phyloP scores from a whole-genome alignment of 768 basidiomycete genomes.

The Phylloporus arenicola region DNA sequence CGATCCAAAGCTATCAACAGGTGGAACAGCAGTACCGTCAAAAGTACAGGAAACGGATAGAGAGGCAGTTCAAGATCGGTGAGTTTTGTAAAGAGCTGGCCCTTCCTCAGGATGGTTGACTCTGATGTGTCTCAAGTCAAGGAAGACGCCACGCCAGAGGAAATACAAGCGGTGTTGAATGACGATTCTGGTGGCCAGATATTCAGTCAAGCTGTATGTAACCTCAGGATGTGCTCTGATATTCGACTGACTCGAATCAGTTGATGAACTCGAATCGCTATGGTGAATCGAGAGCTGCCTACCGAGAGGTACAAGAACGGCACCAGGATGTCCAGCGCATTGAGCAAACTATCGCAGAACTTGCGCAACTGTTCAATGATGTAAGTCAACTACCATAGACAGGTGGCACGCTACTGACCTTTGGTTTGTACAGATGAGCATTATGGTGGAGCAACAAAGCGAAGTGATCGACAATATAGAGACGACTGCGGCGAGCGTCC shows the following conservation, averaged over 20 bases:
- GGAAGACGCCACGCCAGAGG: slow-evolving; percentile 87
- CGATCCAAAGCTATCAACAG: slow-evolving; percentile 78
- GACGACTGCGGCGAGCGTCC: slow-evolving; percentile 63
- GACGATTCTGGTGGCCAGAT: slow-evolving; percentile 79
- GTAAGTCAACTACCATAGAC: slow-evolving; percentile 37
- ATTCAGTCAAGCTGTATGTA: slow-evolving; percentile 77
- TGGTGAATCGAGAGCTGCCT: slow-evolving; percentile 83
- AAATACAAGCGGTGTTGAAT: slow-evolving; percentile 81
- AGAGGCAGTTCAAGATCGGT: slow-evolving; percentile 87
- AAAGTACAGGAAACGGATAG: slow-evolving; percentile 76
- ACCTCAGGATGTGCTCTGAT: neutral
- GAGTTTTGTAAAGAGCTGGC: slow-evolving; percentile 10
- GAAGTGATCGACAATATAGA: slow-evolving; percentile 83
- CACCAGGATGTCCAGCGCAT: slow-evolving; percentile 96
- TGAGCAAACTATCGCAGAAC: slow-evolving; percentile 85
- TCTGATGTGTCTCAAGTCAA: slow-evolving; percentile 51
- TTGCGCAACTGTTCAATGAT: slow-evolving; percentile 95
- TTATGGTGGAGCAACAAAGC: slow-evolving; percentile 91
- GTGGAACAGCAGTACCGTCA: slow-evolving; percentile 77
- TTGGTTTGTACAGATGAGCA: slow-evolving; percentile 65
- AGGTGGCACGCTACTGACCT: slow-evolving; percentile 1
- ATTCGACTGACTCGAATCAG: slow-evolving; percentile 34
- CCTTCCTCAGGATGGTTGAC: neutral
- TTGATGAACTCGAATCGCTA: slow-evolving; percentile 88
- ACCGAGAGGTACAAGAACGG: slow-evolving; percentile 94